Base-by-base conservation (phyloP, 768 basidiomycete species). In the Pilatotrama ljubarskyi region DNA sequence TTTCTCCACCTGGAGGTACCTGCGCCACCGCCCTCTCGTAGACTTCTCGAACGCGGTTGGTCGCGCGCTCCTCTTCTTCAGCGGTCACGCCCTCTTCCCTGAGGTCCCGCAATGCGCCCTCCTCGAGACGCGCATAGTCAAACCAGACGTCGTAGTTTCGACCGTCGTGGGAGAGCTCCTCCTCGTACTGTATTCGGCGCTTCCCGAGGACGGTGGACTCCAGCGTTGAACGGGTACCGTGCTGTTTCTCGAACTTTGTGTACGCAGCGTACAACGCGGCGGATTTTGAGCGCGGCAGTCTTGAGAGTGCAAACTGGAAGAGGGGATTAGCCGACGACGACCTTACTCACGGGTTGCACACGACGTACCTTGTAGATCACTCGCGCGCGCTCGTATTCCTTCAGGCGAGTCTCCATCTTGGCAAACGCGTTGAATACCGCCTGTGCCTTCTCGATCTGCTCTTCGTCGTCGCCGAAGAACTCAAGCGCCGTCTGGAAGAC, bases 141-240 rank as follows among this genome's bases (percentile, higher is more conserved):
- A 99, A 98, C 97, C 97, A 99, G 0, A 90, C 88, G 72, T 98
- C 97, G 70, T 98, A 99, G 72, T 98, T 98, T 42, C 89, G 85
- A 0, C 93, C 88, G 64, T 98, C 94, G 58, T 96, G 90, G 10
- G 86, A 72, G 2, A 98, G 75, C 74, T 99, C 97, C 64, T 99
- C 97, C 71, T 99, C 97, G 69, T 99, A 98, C 68, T 98, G 95
- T 57, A 99, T 98, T 38, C 97, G 84, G n/a, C 97, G 87, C 73
- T 98, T 99, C 32, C 95, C 95, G 0, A 98, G 82, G 0, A 99
- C 96, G 7, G 97, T 99, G 40, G 86, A 83, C 72, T 98, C 96
- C 24, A 99, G 84, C 0, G 93, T 88, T 4, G 84, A 82, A 6
- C 93, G 86, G 9, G 90, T 88, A 13, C 97, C 97, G 66, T 95